Evolutionary conservation across 768 basidiomycete species (phyloP).

Genomic region (Suillus clintonianus): DNA sequence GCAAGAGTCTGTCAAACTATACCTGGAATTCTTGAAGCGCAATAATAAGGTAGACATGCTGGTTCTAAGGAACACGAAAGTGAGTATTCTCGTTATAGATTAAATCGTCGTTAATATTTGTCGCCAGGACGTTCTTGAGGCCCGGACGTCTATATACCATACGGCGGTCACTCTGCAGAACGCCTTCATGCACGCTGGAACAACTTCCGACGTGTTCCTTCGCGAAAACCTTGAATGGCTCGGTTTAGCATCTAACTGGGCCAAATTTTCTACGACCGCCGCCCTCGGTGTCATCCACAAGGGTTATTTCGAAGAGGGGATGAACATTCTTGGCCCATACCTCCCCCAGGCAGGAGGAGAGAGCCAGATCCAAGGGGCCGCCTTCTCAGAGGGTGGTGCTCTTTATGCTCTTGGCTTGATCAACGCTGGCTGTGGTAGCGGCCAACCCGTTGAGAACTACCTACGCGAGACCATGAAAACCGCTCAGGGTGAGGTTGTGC

Average conservation of each 20-base stretch:
- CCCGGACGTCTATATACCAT: conserved; percentile 96
- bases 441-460: conserved; percentile 67
- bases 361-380: conserved; percentile 73
- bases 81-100: conserved; percentile 26
- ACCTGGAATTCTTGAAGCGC: conserved; percentile 92
- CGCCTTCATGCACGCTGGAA: conserved; percentile 98
- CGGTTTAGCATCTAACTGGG: conserved; percentile 94
- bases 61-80: conserved; percentile 92
- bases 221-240: conserved; percentile 98
- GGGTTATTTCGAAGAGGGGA: conserved; percentile 92
- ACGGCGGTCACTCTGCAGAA: conserved; percentile 95
- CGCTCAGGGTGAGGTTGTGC: conserved; percentile 82
- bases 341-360: conserved; percentile 80
- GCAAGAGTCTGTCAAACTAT: conserved; percentile 88
- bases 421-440: conserved; percentile 86
- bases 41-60: conserved; percentile 92
- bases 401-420: conserved; percentile 93
- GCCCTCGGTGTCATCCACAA: conserved; percentile 98
- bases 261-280: conserved; percentile 97
- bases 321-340: conserved; percentile 91
- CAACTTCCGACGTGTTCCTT: conserved; percentile 91
- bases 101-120: conserved; percentile 6
- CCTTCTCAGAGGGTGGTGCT: conserved; percentile 95
- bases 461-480: conserved; percentile 78
- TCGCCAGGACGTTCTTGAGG: conserved; percentile 80